Evolutionary conservation across 257 asterid species (phyloP).

Genomic region (Mitragyna speciosa): DNA sequence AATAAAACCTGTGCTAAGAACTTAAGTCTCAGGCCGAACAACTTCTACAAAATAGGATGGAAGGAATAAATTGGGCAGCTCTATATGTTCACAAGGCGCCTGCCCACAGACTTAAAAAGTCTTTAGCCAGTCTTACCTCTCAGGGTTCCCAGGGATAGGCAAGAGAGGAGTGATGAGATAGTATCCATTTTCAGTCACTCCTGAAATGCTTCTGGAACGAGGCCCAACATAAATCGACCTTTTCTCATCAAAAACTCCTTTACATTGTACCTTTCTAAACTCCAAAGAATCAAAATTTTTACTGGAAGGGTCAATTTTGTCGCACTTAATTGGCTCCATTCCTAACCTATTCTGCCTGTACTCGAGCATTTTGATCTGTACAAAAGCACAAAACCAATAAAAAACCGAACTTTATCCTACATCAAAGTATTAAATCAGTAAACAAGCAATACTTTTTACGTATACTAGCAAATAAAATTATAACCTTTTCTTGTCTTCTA

Average conservation of each 20-base stretch:
- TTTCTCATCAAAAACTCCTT: slow-evolving; percentile 77
- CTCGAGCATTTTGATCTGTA: slow-evolving; percentile 73
- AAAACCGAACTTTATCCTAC: slow-evolving; percentile 2
- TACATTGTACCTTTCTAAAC: slow-evolving; percentile 72
- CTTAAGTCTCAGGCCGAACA: not conserved
- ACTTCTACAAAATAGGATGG: not conserved
- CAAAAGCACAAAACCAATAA: slow-evolving; percentile 12
- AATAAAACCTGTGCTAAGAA: not conserved
- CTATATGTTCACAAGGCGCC: not conserved
- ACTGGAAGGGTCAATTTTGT: slow-evolving; percentile 40
- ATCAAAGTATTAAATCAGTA: not conserved
- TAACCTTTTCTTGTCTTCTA: slow-evolving; percentile 90
- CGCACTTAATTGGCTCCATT: slow-evolving; percentile 62
- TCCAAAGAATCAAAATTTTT: slow-evolving; percentile 55
- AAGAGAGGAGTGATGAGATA: slow-evolving; percentile 75
- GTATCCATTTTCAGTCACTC: slow-evolving; percentile 96
- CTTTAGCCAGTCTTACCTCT: slow-evolving; percentile 45
- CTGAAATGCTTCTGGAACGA: slow-evolving; percentile 96
- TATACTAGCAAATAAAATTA: not conserved
- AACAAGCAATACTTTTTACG: not conserved
- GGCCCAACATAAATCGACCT: slow-evolving; percentile 83
- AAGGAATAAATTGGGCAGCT: not conserved
- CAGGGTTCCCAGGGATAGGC: slow-evolving; percentile 57
- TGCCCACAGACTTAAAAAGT: not conserved
- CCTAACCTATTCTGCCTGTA: slow-evolving; percentile 65